Percentiles rank a stretch among this genome's conserved stretches.
Conservation (phyloP, 495 filamentous ascomycete species). For the Neurospora tetrasperma region DNA sequence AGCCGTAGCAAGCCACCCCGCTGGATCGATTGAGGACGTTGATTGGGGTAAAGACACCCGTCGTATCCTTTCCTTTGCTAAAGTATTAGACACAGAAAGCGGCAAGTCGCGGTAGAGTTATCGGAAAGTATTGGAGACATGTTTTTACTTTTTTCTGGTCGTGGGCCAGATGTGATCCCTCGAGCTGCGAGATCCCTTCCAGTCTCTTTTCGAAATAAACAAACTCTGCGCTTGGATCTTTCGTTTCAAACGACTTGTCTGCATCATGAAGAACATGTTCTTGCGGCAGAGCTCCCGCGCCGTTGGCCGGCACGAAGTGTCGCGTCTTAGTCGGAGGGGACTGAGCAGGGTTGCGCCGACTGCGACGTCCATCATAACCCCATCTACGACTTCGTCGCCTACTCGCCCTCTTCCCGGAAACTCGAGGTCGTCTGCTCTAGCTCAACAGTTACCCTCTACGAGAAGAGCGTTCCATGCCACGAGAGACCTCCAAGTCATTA, state of each 20-base stretch:
- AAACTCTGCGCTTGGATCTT: not conserved
- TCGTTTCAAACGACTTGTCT: not conserved
- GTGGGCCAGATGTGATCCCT: not conserved
- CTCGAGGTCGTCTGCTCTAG: constrained; percentile 6
- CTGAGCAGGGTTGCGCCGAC: constrained; percentile 21
- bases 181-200: not conserved
- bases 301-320: constrained; percentile 25
- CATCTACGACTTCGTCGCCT: not conserved
- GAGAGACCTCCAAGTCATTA: constrained; percentile 48
- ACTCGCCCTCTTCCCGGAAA: not conserved
- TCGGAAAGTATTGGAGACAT: not conserved
- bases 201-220: not conserved
- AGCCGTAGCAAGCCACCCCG: constrained; percentile 23
- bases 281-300: constrained; percentile 33
- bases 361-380: not conserved
- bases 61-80: not conserved
- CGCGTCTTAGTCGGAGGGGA: constrained; percentile 23
- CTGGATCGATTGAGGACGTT: not conserved
- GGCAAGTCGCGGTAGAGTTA: not conserved
- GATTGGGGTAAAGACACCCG: not conserved
- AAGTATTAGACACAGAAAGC: not conserved
- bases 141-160: not conserved
- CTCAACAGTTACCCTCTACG: constrained; percentile 17
- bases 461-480: constrained; percentile 50
- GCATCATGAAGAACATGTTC: constrained; percentile 26